These are phyloP conservation scores for Hypoxylon sp. DNA, from an alignment of 2,329 filamentous ascomycete genomes.

Conservation along the genomic window DNA sequence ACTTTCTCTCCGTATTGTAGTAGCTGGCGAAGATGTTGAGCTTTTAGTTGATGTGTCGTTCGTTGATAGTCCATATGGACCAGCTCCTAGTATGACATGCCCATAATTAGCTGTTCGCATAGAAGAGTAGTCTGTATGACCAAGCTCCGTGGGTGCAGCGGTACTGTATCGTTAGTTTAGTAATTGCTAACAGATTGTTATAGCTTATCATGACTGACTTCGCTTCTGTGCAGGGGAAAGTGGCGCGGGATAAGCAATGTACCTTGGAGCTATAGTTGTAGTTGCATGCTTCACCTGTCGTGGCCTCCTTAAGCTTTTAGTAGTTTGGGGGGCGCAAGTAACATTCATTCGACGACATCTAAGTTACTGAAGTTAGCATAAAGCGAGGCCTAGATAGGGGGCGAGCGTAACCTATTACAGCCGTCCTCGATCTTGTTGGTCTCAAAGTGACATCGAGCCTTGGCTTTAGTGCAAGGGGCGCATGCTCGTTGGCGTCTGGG, in stretches of 20 bases:
- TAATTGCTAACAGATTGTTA: background rate
- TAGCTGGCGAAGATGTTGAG: conserved; percentile 10
- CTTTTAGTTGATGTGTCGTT: conserved; percentile 7
- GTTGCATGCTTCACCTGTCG: conserved; percentile 39
- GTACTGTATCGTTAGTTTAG: conserved; percentile 17
- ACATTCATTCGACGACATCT: conserved; percentile 42
- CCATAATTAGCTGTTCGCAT: conserved; percentile 15
- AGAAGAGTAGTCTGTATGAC: background rate
- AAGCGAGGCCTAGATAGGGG: background rate
- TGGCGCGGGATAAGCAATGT: background rate
- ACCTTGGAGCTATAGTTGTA: too few relatives aligned
- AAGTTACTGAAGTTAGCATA: conserved; percentile 7
- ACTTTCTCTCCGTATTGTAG: conserved; percentile 1
- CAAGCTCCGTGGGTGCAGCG: conserved; percentile 1
- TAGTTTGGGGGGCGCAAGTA: conserved; percentile 42
- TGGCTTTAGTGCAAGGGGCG: conserved; percentile 43
- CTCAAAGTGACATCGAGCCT: conserved; percentile 44
- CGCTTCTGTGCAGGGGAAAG: too few relatives aligned
- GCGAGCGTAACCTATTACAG: conserved; percentile 41
- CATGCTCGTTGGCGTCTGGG: conserved; percentile 44
- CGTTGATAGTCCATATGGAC: conserved; percentile 13
- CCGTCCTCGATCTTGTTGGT: conserved; percentile 36
- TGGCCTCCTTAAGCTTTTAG: conserved; percentile 43
- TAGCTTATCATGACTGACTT: background rate
- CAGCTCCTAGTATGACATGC: conserved; percentile 12